Evolutionary conservation across 2,329 filamentous ascomycete genomes (phyloP).

Genomic region (Colletotrichum sansevieriae): DNA sequence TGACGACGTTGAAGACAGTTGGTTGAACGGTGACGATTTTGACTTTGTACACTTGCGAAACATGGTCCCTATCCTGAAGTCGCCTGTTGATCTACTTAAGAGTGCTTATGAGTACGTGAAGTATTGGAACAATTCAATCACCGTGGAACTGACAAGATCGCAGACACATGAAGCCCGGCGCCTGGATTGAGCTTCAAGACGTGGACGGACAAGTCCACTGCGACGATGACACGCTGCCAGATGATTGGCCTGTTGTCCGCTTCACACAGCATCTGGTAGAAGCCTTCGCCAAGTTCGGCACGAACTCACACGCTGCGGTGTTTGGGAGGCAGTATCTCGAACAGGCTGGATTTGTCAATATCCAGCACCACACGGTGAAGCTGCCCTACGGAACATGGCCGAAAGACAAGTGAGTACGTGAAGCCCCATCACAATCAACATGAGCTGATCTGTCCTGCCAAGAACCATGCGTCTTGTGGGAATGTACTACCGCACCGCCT

Average conservation of each 20-base stretch:
- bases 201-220: constrained; percentile 56
- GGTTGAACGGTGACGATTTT: constrained; percentile 45
- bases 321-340: constrained; percentile 53
- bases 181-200: constrained; percentile 61
- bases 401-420: constrained; percentile 50
- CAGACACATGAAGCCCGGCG: constrained; percentile 58
- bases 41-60: constrained; percentile 53
- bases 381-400: constrained; percentile 64
- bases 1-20: constrained; percentile 52
- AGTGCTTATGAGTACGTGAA: constrained; percentile 48
- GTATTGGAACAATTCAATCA: not conserved
- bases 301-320: constrained; percentile 54
- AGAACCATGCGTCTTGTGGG: constrained; percentile 56
- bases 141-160: not conserved
- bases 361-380: constrained; percentile 55
- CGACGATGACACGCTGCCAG: constrained; percentile 52
- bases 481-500: constrained; percentile 57
- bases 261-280: constrained; percentile 53
- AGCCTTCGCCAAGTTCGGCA: constrained; percentile 54
- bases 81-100: constrained; percentile 47
- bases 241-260: constrained; percentile 50
- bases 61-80: constrained; percentile 56
- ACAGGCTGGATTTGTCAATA: constrained; percentile 57
- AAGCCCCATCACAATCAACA: too few species aligned
- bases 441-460: not conserved